phyloP scores from a whole-genome alignment of 2,329 filamentous ascomycete genomes.

The Triangularia setosa region DNA sequence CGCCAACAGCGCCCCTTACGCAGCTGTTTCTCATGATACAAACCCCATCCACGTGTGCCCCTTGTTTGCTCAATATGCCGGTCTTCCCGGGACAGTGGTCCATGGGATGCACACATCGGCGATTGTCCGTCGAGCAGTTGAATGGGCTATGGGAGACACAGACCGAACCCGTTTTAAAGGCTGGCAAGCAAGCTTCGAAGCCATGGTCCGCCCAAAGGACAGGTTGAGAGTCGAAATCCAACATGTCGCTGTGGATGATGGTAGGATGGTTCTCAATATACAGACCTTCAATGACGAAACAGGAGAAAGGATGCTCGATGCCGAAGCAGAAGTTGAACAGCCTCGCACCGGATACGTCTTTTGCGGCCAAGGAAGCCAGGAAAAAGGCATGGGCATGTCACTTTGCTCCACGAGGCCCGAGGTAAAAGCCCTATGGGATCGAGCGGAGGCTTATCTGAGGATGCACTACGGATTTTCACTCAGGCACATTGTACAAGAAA shows the following conservation, averaged over 20 bases:
- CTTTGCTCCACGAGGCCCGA: conserved; percentile 87
- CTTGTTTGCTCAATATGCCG: conserved; percentile 93
- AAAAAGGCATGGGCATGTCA: conserved; percentile 99
- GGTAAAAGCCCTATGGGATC: conserved; percentile 93
- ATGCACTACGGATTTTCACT: conserved; percentile 98
- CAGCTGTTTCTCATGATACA: conserved; percentile 94
- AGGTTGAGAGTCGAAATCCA: conserved; percentile 91
- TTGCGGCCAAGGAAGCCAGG: conserved; percentile 80
- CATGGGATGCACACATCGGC: conserved; percentile 99
- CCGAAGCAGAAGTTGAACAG: conserved; percentile 96
- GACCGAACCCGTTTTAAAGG: conserved; percentile 94
- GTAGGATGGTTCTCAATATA: conserved; percentile 99
- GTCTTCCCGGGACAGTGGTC: conserved; percentile 93
- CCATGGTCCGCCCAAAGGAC: conserved; percentile 97
- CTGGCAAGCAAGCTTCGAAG: conserved; percentile 92
- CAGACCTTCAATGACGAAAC: conserved; percentile 93
- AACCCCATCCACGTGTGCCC: conserved; percentile 98
- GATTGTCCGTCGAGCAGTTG: conserved; percentile 88
- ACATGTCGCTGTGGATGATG: conserved; percentile 95
- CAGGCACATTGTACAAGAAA: conserved; percentile 97
- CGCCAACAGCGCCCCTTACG: conserved; percentile 95
- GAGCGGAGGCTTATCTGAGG: conserved; percentile 92
- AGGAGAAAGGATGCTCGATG: conserved; percentile 91
- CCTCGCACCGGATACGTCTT: conserved; percentile 92
- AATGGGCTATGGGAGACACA: conserved; percentile 99